A percentile compares a stretch with the other conserved stretches of the same genome.
phyloP scores from a whole-genome alignment of 768 basidiomycete genomes.

The Pisolithus orientalis region DNA sequence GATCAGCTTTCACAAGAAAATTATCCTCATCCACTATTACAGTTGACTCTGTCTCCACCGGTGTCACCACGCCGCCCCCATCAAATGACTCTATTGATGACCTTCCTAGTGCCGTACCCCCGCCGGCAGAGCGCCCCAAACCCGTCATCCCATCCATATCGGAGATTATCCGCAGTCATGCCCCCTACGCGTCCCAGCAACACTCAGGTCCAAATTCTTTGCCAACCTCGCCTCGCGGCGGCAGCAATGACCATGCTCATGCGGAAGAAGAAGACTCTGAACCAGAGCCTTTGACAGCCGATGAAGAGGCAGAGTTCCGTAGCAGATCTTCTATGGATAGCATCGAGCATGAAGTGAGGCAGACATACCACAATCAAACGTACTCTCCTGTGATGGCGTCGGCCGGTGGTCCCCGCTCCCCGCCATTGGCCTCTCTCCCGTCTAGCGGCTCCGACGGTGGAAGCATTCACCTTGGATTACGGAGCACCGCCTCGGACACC shows the following conservation, averaged over 20 bases:
- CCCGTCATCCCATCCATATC: slow-evolving; percentile 73
- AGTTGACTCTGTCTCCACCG: slow-evolving; percentile 13
- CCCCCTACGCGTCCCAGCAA: slow-evolving; percentile 50
- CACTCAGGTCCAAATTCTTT: slow-evolving; percentile 41
- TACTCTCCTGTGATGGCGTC: slow-evolving; percentile 28
- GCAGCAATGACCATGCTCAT: slow-evolving; percentile 42
- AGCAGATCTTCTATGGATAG: slow-evolving; percentile 87
- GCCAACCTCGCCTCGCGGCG: slow-evolving; percentile 44
- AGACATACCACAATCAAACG: slow-evolving; percentile 57
- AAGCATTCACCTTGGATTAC: slow-evolving; percentile 32
- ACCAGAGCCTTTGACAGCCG: slow-evolving; percentile 42
- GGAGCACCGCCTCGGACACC: slow-evolving; percentile 39
- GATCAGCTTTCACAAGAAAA: slow-evolving; percentile 18
- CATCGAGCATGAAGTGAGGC: slow-evolving; percentile 75
- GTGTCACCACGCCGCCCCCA: slow-evolving; percentile 11
- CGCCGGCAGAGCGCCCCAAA: slow-evolving; percentile 31
- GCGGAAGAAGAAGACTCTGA: slow-evolving; percentile 48
- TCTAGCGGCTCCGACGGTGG: slow-evolving; percentile 53
- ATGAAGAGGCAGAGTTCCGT: slow-evolving; percentile 58
- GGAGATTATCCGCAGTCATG: slow-evolving; percentile 79
- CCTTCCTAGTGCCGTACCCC: slow-evolving; percentile 8
- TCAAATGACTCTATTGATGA: slow-evolving; percentile 8
- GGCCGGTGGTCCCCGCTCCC: slow-evolving; percentile 36
- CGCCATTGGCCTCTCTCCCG: slow-evolving; percentile 21
- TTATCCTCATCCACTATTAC: slow-evolving; percentile 28